A percentile compares a stretch with the other conserved stretches of the same genome.
phyloP scores from a whole-genome alignment of 345 rosid genomes.

The Salix purpurea region DNA sequence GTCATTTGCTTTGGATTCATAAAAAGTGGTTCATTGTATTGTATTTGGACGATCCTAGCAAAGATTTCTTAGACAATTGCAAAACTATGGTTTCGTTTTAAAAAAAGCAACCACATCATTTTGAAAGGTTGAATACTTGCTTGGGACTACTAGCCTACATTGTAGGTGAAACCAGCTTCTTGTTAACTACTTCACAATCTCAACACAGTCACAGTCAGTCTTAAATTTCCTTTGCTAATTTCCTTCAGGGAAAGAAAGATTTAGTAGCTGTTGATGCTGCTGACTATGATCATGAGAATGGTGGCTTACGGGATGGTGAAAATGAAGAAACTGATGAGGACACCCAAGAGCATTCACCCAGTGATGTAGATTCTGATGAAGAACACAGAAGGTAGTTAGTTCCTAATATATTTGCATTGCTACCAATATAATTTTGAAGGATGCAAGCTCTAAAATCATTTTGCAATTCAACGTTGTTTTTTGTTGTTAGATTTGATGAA shows the following conservation, averaged over 20 bases:
- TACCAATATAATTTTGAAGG: neutral
- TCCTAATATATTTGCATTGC: neutral
- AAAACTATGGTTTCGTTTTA: neutral
- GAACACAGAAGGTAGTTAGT: constrained; percentile 56
- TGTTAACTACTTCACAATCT: neutral
- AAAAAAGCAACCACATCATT: neutral
- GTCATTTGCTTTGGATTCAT: neutral
- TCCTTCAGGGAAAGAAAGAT: constrained; percentile 75
- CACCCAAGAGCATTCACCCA: constrained; percentile 40
- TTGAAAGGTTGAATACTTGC: neutral
- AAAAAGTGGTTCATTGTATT: neutral
- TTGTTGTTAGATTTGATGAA: constrained; percentile 60
- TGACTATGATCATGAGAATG: constrained; percentile 49
- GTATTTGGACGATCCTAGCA: neutral
- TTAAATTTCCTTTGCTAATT: neutral
- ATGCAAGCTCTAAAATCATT: neutral
- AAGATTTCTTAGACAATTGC: neutral
- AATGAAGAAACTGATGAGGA: constrained; percentile 40
- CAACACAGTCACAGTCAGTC: neutral
- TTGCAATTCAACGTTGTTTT: constrained; percentile 5
- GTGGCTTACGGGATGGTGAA: constrained; percentile 40
- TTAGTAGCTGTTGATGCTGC: constrained; percentile 65
- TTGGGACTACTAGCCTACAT: neutral
- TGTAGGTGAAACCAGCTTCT: neutral
- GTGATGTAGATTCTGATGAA: constrained; percentile 77